Conservation (phyloP, 805 yeast genomes). For the Barnettozyma wickerhamii region DNA sequence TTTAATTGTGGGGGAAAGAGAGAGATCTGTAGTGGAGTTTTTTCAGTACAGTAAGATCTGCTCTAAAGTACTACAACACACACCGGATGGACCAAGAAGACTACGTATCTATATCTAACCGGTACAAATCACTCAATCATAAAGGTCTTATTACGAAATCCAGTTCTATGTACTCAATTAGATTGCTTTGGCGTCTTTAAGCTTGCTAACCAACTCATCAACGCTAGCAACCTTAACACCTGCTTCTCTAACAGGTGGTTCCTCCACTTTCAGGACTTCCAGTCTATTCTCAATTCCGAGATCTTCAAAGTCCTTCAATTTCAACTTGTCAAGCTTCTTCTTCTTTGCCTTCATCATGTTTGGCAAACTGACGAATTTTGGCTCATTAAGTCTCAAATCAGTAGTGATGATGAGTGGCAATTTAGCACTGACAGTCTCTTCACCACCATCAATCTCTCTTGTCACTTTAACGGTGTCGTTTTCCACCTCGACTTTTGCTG, state of each 20-base stretch:
- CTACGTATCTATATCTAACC: too few species aligned
- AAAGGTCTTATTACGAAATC: background rate
- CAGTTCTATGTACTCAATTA: conserved; percentile 2
- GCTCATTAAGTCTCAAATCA: conserved; percentile 90
- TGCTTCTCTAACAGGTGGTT: conserved; percentile 78
- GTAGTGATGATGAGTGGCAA: conserved; percentile 88
- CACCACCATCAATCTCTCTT: conserved; percentile 95
- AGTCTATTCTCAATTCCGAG: conserved; percentile 60
- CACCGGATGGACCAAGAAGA: too few species aligned
- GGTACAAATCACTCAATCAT: too few species aligned
- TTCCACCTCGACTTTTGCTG: conserved; percentile 70
- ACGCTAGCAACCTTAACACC: conserved; percentile 79
- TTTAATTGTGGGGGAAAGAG: too few species aligned
- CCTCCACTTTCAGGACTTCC: conserved; percentile 68
- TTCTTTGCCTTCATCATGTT: conserved; percentile 98
- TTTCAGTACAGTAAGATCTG: background rate
- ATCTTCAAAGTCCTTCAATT: conserved; percentile 58
- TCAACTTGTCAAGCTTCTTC: conserved; percentile 76
- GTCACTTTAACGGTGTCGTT: conserved; percentile 63
- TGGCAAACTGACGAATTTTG: conserved; percentile 93
- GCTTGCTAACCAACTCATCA: conserved; percentile 74
- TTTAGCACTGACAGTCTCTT: conserved; percentile 70
- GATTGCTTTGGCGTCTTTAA: conserved; percentile 51
- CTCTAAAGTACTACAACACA: too few species aligned
- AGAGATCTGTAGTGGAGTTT: background rate